These are phyloP conservation scores for Lactarius indigo DNA, from an alignment of 768 basidiomycete genomes.

Conservation along the genomic window DNA sequence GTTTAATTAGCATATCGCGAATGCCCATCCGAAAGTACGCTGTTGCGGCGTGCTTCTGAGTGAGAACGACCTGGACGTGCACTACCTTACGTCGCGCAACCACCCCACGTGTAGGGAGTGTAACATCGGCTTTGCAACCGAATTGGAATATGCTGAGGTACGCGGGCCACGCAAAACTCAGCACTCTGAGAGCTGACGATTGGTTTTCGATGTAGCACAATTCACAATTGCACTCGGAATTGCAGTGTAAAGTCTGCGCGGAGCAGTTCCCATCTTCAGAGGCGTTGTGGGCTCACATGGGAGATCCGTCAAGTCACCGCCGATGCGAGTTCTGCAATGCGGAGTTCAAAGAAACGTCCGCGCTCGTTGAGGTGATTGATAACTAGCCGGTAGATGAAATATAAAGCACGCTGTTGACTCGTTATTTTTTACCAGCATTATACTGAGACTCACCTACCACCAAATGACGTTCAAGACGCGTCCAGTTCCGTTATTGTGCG, in stretches of 20 bases:
- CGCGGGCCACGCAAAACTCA: background rate
- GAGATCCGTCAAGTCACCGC: slow-evolving; percentile 11
- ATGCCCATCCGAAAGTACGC: slow-evolving; percentile 21
- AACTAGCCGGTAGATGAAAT: background rate
- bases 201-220: slow-evolving; percentile 16
- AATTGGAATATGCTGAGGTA: slow-evolving; percentile 17
- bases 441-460: slow-evolving; percentile 13
- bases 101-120: slow-evolving; percentile 18
- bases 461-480: slow-evolving; percentile 6
- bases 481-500: slow-evolving; percentile 4
- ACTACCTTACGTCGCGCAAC: slow-evolving; percentile 22
- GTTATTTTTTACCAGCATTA: slow-evolving; percentile 11
- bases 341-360: slow-evolving; percentile 21
- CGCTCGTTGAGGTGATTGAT: slow-evolving; percentile 22
- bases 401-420: background rate
- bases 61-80: slow-evolving; percentile 21
- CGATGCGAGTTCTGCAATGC: slow-evolving; percentile 24
- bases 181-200: background rate
- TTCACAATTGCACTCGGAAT: slow-evolving; percentile 9
- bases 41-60: slow-evolving; percentile 18
- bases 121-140: slow-evolving; percentile 16
- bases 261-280: slow-evolving; percentile 15
- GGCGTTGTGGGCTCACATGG: slow-evolving; percentile 9
- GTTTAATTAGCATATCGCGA: slow-evolving; percentile 15
- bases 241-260: slow-evolving; percentile 18